Evolutionary conservation across 345 rosid species (phyloP), one percentile per base, ranked within the genome.

Genomic region (Excoecaria agallocha): DNA sequence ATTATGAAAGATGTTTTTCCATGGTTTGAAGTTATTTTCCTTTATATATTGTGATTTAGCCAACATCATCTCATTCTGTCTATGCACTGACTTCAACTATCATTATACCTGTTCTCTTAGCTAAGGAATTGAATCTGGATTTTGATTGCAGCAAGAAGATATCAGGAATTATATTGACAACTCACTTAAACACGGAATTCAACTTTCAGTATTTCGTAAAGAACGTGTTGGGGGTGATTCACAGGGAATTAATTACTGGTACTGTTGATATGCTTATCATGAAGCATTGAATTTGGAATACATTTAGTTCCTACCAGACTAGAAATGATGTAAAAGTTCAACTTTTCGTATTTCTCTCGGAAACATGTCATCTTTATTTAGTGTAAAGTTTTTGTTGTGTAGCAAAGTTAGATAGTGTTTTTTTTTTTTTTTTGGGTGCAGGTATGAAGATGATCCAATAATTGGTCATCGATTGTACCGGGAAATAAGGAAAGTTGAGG

Each of bases 191-290:
- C 89, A 88, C 76, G 97, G 98, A 54, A 84, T 87, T 74, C 96
- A 86, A 73, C 93, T 91, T 78, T 83, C 97, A 68, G 78, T 82
- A 69, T 93, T 96, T 66, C 97, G 99, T 54, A 93, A 86, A 87
- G 97, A 93, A 71, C 98, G 98, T 30, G 49, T 85, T 69, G 99
- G 99, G 76, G 99, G 99, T 75, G 98, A 93, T 87, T 93, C 95
- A 43, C 86, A 88, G 79, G 99, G 98, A 82, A 85, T 93, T 75
- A 89, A 85, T 84, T 96, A 89, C 76, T 96, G 98, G 99, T 96
- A 77, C 76, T 82, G 74, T 50, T 19, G 45, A 71, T 75, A 63
- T 72, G 58, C 68, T 80, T 59, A 24, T 71, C 10, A 39, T 19
- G 58, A 70, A 51, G 51, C 74, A 48, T 62, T 68, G 24, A 45